Evolutionary conservation across 2,329 filamentous ascomycete genomes (phyloP), one percentile per base, ranked within the genome.

Genomic region (Fusarium abutilonis): DNA sequence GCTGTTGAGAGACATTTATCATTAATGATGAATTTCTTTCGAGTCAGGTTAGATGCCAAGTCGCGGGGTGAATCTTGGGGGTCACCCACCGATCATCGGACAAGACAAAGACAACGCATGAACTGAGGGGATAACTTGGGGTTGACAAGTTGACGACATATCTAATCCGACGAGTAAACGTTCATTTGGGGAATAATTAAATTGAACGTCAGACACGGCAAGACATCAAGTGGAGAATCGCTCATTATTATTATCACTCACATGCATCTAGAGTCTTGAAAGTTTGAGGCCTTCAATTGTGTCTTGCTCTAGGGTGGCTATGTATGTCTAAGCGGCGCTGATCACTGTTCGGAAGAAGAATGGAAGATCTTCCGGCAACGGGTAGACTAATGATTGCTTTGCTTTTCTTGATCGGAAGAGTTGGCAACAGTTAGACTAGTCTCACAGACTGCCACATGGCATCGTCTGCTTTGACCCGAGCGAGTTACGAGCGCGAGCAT

Each of bases 361-460:
- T 11, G 17, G 36, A 40, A 23, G 19, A 52, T 52, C 50, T 52
- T 14, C 36, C 17, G 34, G 34, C n/a, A 36, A 38, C 56, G 56
- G 56, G 55, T 61, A 39, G 41, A n/a, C 42, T 42, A 56, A 60
- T 42, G 41, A n/a, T 54, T 60, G 41, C 41, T 43, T 60, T 60
- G 21, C n/a, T n/a, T n/a, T n/a, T n/a, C n/a, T 44, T 15, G 10
- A 32, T 32, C 31, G 31, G 10, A 14, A 6, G 10, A 32, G 31
- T 13, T n/a, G n/a, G n/a, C n/a, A n/a, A n/a, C 7, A 32, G 10
- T 4, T 26, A 23, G 19, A 14, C 32, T 52, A 48, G 48, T n/a
- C 32, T 38, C 32, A 43, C 32, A 55, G 59, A 55, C 60, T 60
- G 63, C 60, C 63, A 66, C 63, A 66, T 66, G 63, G 63, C 63